phyloP scores from a whole-genome alignment of 345 rosid species.

The Balakata baccata region DNA sequence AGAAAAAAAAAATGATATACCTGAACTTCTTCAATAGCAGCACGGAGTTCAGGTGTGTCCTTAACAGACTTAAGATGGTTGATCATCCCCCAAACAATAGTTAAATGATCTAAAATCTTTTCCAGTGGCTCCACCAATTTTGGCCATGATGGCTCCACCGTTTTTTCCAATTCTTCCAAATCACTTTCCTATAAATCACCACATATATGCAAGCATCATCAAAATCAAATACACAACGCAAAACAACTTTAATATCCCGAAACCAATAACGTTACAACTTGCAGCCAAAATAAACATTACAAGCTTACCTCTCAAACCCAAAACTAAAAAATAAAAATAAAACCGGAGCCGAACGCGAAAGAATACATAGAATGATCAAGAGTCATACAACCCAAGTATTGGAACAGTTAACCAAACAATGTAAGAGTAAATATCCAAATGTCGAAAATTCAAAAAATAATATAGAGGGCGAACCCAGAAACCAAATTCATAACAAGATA shows the following conservation, averaged over 20 bases:
- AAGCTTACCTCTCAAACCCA: too few relatives aligned
- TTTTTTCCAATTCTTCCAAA: slow-evolving; percentile 65
- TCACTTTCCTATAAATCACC: slow-evolving; percentile 53
- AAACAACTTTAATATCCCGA: background rate
- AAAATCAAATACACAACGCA: slow-evolving; percentile 14
- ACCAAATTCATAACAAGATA: background rate
- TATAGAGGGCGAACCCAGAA: background rate
- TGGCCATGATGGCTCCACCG: slow-evolving; percentile 78
- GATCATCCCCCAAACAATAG: slow-evolving; percentile 74
- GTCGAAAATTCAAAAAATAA: background rate
- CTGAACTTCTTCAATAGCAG: slow-evolving; percentile 95
- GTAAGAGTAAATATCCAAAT: background rate
- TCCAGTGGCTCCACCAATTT: slow-evolving; percentile 90
- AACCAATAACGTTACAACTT: background rate
- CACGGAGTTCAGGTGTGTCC: slow-evolving; percentile 80
- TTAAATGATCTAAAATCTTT: slow-evolving; percentile 63
- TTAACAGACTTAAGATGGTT: slow-evolving; percentile 82
- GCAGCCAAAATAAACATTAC: background rate
- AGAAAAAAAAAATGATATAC: slow-evolving; percentile 22
- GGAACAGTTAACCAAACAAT: background rate
- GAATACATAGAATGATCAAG: background rate
- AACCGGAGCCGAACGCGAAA: too few relatives aligned
- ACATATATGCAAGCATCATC: background rate
- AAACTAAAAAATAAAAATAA: too few relatives aligned
- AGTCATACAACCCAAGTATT: background rate